phyloP scores from a whole-genome alignment of 2,329 filamentous ascomycete genomes.

The Epichloe baconii region DNA sequence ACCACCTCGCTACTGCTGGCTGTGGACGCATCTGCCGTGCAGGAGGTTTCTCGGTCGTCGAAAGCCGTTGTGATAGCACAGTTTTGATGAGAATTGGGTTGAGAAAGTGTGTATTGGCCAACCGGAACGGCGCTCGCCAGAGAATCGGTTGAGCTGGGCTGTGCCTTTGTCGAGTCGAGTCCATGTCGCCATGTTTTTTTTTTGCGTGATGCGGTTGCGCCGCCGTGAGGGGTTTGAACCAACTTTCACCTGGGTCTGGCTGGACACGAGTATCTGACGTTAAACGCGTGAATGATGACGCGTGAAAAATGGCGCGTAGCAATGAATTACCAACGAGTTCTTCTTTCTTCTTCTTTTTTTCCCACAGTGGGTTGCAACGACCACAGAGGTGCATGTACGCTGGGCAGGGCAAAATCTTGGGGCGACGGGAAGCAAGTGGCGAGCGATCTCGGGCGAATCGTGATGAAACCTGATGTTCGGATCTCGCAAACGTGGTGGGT shows the following conservation, averaged over 20 bases:
- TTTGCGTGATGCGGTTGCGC: too few species aligned
- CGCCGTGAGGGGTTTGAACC: too few species aligned
- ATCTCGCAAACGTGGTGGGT: background rate
- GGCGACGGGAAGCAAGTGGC: background rate
- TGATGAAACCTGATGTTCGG: background rate
- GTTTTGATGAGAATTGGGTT: background rate
- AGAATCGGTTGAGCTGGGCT: too few species aligned
- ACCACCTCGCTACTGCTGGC: conserved; percentile 50
- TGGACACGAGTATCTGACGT: too few species aligned
- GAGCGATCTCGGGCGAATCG: background rate
- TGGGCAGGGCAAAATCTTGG: background rate
- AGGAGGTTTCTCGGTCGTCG: conserved; percentile 46
- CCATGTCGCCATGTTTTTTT: too few species aligned
- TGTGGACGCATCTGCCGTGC: conserved; percentile 49
- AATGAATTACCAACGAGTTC: too few species aligned
- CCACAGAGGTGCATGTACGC: background rate
- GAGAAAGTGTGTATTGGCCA: background rate
- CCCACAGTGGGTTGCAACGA: background rate
- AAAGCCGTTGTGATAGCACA: conserved; percentile 53
- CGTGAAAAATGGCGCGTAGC: too few species aligned
- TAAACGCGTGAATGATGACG: too few species aligned
- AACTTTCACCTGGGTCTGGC: too few species aligned
- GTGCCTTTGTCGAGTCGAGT: too few species aligned
- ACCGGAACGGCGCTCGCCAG: too few species aligned
- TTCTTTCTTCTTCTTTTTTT: background rate